phyloP scores from a whole-genome alignment of 305 asterid genomes.

The Vinca major region DNA sequence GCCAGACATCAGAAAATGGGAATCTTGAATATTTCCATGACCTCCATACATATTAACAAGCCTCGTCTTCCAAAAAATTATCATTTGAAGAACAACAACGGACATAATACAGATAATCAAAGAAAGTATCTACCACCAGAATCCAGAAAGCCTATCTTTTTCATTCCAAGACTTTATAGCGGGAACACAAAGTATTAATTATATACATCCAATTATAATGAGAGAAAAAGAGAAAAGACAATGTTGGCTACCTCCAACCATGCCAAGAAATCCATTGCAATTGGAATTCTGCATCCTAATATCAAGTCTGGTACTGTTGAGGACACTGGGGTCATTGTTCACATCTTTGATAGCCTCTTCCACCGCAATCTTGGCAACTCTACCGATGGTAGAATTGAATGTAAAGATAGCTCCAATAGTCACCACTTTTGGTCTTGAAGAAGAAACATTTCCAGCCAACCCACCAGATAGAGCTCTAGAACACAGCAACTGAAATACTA shows the following conservation, averaged over 20 bases:
- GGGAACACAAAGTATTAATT: background rate
- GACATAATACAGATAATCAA: background rate
- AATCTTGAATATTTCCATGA: background rate
- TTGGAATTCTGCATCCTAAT: constrained; percentile 44
- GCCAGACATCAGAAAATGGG: background rate
- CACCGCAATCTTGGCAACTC: constrained; percentile 76
- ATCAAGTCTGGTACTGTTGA: constrained; percentile 47
- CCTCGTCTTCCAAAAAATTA: background rate
- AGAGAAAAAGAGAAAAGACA: background rate
- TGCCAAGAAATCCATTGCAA: constrained; percentile 85
- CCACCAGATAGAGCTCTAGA: constrained; percentile 38
- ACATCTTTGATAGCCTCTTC: constrained; percentile 88
- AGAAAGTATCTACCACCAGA: background rate
- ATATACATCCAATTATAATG: background rate
- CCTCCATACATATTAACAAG: background rate
- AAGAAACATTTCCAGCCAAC: constrained; percentile 37
- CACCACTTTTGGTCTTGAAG: constrained; percentile 59
- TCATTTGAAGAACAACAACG: background rate
- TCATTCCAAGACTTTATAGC: background rate
- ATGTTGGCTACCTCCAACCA: constrained; percentile 56
- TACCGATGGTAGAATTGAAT: constrained; percentile 65
- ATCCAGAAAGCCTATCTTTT: background rate
- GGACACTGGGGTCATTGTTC: constrained; percentile 56
- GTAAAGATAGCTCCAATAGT: constrained; percentile 70
- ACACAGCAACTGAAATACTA: constrained; percentile 28